Evolutionary conservation across 116 monocot species (phyloP).

Genomic region (Trichopus zeylanicus): DNA sequence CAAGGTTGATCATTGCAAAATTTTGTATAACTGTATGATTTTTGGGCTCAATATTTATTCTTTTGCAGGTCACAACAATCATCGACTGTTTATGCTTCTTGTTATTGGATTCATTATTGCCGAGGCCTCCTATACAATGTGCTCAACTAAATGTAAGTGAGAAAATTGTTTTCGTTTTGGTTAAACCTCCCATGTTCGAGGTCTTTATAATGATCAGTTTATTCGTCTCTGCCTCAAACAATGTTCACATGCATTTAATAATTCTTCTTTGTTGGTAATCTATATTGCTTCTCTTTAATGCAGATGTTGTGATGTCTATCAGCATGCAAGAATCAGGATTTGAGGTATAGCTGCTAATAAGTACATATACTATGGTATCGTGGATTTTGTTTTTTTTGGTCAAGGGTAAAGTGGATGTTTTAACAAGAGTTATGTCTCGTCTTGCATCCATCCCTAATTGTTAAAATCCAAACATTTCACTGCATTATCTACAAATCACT

Average conservation of each 20-base stretch:
- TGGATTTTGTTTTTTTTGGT: too few species aligned
- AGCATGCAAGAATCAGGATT: neutral
- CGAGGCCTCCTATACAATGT: constrained; percentile 60
- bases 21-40: neutral
- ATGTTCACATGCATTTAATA: too few species aligned
- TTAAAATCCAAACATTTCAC: too few species aligned
- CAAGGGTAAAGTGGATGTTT: too few species aligned
- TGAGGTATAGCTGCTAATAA: too few species aligned
- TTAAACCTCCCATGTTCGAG: neutral
- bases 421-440: too few species aligned
- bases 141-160: constrained; percentile 59
- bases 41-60: neutral
- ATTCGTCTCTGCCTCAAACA: too few species aligned
- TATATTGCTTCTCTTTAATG: neutral
- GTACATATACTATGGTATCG: too few species aligned
- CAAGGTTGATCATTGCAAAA: neutral
- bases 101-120: constrained; percentile 62
- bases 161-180: neutral
- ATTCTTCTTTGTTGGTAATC: neutral
- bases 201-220: too few species aligned
- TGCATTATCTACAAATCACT: too few species aligned
- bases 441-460: too few species aligned
- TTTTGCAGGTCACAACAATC: constrained; percentile 76
- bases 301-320: neutral
- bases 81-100: constrained; percentile 70